These are phyloP conservation scores for Pterulicium gracile DNA, from an alignment of 1,284 basidiomycete genomes.

Conservation along the genomic window DNA sequence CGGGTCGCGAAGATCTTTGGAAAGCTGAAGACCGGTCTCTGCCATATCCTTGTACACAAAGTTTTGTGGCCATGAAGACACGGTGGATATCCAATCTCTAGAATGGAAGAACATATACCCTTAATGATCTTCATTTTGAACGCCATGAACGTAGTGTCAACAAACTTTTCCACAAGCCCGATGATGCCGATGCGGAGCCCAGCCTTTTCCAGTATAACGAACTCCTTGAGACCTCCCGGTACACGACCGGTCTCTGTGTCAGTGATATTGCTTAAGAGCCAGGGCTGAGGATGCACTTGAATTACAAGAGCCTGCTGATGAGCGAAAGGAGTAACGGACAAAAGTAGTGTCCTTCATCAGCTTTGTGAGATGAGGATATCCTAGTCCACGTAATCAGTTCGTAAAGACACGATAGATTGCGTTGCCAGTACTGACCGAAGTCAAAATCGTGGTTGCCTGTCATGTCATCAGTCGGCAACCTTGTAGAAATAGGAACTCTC, in stretches of 20 bases:
- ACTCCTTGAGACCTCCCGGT: slow-evolving; percentile 49
- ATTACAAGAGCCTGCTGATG: slow-evolving; percentile 10
- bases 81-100: slow-evolving; percentile 80
- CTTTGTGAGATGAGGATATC: slow-evolving; percentile 46
- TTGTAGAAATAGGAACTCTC: slow-evolving; percentile 22
- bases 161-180: slow-evolving; percentile 74
- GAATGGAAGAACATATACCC: too few relatives aligned
- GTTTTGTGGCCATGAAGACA: slow-evolving; percentile 70
- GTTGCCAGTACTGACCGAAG: slow-evolving; percentile 35
- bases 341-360: slow-evolving; percentile 59
- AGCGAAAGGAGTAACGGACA: slow-evolving; percentile 18
- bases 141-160: background rate
- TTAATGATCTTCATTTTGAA: too few relatives aligned
- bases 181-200: slow-evolving; percentile 70
- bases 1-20: slow-evolving; percentile 62
- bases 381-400: slow-evolving; percentile 18
- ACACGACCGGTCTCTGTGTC: slow-evolving; percentile 49
- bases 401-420: background rate
- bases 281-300: slow-evolving; percentile 34
- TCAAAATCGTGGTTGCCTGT: slow-evolving; percentile 82
- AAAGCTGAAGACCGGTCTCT: slow-evolving; percentile 54
- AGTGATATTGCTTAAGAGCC: slow-evolving; percentile 69
- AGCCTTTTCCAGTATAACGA: slow-evolving; percentile 50
- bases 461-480: slow-evolving; percentile 39
- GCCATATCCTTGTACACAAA: slow-evolving; percentile 66